phyloP scores from a whole-genome alignment of 1,284 basidiomycete genomes.

The Apiotrichum akiyoshidainum region DNA sequence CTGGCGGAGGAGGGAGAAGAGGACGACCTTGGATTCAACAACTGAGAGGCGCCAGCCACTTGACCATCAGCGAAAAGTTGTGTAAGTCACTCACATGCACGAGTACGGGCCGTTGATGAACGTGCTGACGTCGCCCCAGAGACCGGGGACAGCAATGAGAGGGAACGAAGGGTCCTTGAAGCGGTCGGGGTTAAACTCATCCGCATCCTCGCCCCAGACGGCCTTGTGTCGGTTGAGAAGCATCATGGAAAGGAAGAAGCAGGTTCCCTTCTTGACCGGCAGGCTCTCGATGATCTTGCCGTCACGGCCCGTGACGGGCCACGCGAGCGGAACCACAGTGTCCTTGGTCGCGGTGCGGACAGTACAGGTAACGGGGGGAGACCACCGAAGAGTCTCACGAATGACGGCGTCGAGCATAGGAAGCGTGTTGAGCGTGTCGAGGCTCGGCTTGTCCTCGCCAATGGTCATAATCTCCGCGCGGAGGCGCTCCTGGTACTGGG shows the following conservation, averaged over 20 bases:
- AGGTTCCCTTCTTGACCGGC: constrained; percentile 23
- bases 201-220: constrained; percentile 65
- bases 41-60: constrained; percentile 63
- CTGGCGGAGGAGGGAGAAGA: constrained; percentile 57
- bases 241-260: constrained; percentile 18
- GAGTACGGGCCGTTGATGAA: constrained; percentile 62
- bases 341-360: constrained; percentile 60
- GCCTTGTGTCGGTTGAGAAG: constrained; percentile 58
- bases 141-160: constrained; percentile 55
- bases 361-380: constrained; percentile 62
- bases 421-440: constrained; percentile 48
- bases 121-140: constrained; percentile 58
- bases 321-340: constrained; percentile 60
- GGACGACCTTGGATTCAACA: constrained; percentile 59
- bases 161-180: constrained; percentile 39
- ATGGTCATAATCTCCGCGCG: constrained; percentile 54
- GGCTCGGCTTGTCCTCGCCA: constrained; percentile 18
- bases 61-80: neutral
- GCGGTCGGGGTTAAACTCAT: constrained; percentile 63
- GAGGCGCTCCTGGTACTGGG: constrained; percentile 57
- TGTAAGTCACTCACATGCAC: constrained; percentile 53
- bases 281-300: constrained; percentile 39
- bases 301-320: constrained; percentile 37
- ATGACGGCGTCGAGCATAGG: constrained; percentile 61
- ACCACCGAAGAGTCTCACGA: constrained; percentile 62